Base-by-base conservation (phyloP, 306 rosid species). In the Inga laurina region DNA sequence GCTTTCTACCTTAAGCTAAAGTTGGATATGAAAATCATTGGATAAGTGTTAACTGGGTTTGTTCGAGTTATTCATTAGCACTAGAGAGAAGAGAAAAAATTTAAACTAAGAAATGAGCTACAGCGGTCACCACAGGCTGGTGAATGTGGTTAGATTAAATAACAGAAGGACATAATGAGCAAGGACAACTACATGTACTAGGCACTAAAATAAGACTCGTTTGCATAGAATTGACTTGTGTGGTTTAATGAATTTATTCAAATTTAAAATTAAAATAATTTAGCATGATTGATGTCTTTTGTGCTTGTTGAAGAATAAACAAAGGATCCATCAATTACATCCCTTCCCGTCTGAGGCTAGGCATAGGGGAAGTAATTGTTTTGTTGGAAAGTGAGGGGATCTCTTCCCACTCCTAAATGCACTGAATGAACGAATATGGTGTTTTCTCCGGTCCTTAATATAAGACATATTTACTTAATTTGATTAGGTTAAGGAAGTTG, bases 1-100 rank as follows among this genome's bases (percentile, higher is more conserved):
- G 34, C 30, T 39, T 46, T 65, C 68, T 77, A 52, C 44, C 56
- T 66, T 78, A 27, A 14, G 49, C 57, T 49, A 65, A 81, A 65
- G 32, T 70, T 75, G 72, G 22, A 44, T 86, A 41, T 51, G 34
- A 57, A 68, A 82, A 73, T 49, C 79, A 61, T 64, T 77, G 76
- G 22, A 15, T 78, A 73, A 69, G 18, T 64, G 72, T 43, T 11
- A 4, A 57, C 64, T 32, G 45, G 18, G 39, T 45, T 80, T 56
- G 79, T 79, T 62, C 69, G 76, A 69, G 80, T 54, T 57, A 27
- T 37, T 72, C 72, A 14, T 5, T 39, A 21, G 65, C 73, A 67
- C 76, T 64, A 54, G 61, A 65, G 24, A 74, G 67, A 49, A 30
- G 22, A 75, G 27, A 12, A 54, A 45, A 27, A n/a, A 51, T 27